Percentiles rank a stretch among this genome's conserved stretches.
Conservation (phyloP, 2,329 filamentous ascomycete genomes). For the Aspergillus oerlinghausenensis region DNA sequence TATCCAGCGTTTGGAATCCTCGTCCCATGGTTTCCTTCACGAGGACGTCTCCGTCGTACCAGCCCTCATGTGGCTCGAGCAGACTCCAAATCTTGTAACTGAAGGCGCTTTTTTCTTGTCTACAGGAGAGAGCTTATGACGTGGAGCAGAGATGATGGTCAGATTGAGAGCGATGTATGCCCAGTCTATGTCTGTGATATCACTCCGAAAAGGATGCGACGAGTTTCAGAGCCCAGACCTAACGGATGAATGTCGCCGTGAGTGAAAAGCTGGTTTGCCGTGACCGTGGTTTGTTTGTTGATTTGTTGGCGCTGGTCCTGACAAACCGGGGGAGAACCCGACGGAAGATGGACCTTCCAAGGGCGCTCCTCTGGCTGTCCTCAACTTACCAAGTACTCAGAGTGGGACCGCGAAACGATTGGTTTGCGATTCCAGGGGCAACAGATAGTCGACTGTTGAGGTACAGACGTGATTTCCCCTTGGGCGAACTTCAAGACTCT, state of each 20-base stretch:
- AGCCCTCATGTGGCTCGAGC: background rate
- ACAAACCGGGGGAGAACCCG: conserved; percentile 22
- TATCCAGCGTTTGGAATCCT: background rate
- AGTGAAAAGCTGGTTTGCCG: background rate
- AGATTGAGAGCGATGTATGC: background rate
- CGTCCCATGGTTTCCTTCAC: background rate
- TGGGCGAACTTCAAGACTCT: background rate
- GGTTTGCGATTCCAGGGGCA: conserved; percentile 7
- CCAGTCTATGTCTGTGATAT: background rate
- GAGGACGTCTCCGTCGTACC: background rate
- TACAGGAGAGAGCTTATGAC: background rate
- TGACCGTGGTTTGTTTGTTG: background rate
- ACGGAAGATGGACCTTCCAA: conserved; percentile 1
- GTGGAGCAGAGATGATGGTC: background rate
- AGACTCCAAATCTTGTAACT: background rate
- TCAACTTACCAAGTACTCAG: background rate
- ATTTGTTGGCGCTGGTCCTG: conserved; percentile 13
- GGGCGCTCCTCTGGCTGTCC: background rate
- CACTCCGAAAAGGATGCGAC: background rate
- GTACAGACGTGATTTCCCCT: conserved; percentile 1
- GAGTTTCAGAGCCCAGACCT: background rate
- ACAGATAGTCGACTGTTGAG: background rate
- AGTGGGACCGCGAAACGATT: conserved; percentile 3
- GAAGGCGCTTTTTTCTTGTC: background rate
- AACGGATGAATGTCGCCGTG: background rate